Evolutionary conservation across 495 filamentous ascomycete species (phyloP).

Genomic region (Aspergillus hancockii): DNA sequence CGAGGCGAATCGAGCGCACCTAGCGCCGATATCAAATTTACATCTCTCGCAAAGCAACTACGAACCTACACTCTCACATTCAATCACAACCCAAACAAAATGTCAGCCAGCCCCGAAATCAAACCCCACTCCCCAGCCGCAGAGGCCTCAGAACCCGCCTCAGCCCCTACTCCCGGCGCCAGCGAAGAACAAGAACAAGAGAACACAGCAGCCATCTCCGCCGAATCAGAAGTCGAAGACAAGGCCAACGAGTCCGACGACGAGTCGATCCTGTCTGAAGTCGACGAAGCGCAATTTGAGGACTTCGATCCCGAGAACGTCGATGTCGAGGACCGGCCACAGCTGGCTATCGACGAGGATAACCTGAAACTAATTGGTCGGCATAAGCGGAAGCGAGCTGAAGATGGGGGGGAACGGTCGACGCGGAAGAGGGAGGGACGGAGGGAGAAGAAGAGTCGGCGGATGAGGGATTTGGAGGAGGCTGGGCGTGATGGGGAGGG

Average conservation of each 20-base stretch:
- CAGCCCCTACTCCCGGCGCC: conserved; percentile 24
- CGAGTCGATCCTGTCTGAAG: conserved; percentile 87
- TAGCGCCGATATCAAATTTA: neutral
- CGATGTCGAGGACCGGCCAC: conserved; percentile 72
- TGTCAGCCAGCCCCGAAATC: conserved; percentile 45
- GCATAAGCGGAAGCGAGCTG: conserved; percentile 81
- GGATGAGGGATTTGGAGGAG: conserved; percentile 53
- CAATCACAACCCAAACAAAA: conserved; percentile 19
- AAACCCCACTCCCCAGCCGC: conserved; percentile 27
- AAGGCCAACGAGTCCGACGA: conserved; percentile 59
- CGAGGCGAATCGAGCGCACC: neutral
- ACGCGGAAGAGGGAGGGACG: conserved; percentile 76
- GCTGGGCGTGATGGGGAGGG: conserved; percentile 57
- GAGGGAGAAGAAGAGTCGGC: conserved; percentile 73
- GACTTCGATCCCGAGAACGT: conserved; percentile 82
- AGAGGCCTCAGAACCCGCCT: conserved; percentile 16
- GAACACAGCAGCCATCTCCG: conserved; percentile 14
- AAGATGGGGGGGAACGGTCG: conserved; percentile 51
- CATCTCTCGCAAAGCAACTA: no score
- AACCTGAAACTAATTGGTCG: conserved; percentile 72
- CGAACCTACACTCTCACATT: no score
- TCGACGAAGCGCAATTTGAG: conserved; percentile 92
- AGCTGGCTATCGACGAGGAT: conserved; percentile 83
- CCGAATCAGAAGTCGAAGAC: conserved; percentile 21
- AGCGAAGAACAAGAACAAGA: conserved; percentile 26